Conservation (phyloP, 1,284 basidiomycete species). For the Moesziomyces aphidis region DNA sequence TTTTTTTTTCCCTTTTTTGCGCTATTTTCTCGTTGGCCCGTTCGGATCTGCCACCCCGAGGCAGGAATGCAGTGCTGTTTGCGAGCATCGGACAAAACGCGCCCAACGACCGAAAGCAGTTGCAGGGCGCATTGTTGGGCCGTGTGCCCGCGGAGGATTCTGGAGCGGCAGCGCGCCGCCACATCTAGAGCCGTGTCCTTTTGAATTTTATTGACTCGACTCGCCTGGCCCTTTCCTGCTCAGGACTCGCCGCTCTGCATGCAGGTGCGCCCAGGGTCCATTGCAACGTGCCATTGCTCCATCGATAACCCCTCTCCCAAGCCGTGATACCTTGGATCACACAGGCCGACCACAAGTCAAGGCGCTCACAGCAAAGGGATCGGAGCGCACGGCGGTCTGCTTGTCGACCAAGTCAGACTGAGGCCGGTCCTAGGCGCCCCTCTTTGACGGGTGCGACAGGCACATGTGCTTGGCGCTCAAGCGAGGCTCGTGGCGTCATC, state of each 20-base stretch:
- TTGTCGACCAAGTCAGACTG: too few relatives aligned
- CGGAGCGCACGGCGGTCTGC: too few relatives aligned
- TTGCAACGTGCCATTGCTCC: neutral
- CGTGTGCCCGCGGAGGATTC: neutral
- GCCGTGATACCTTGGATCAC: too few relatives aligned
- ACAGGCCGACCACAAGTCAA: too few relatives aligned
- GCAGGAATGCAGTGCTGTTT: neutral
- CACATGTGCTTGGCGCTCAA: conserved; percentile 10
- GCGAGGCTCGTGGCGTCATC: conserved; percentile 36
- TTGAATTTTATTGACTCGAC: too few relatives aligned
- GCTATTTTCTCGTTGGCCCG: conserved; percentile 2
- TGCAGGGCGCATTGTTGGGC: too few relatives aligned
- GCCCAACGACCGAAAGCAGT: neutral
- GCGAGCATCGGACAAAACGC: neutral
- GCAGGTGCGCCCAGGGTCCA: neutral
- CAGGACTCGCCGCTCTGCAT: neutral
- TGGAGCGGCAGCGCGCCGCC: neutral
- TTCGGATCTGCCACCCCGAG: neutral
- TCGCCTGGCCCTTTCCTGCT: too few relatives aligned
- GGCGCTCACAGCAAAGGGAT: too few relatives aligned
- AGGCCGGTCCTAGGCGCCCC: neutral
- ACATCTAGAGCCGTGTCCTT: neutral
- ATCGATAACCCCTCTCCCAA: neutral
- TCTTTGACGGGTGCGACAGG: neutral
- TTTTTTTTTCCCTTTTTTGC: neutral